Evolutionary conservation across 495 filamentous ascomycete genomes (phyloP), one percentile per base, ranked within the genome.

Genomic region (Aspergillus panamensis): DNA sequence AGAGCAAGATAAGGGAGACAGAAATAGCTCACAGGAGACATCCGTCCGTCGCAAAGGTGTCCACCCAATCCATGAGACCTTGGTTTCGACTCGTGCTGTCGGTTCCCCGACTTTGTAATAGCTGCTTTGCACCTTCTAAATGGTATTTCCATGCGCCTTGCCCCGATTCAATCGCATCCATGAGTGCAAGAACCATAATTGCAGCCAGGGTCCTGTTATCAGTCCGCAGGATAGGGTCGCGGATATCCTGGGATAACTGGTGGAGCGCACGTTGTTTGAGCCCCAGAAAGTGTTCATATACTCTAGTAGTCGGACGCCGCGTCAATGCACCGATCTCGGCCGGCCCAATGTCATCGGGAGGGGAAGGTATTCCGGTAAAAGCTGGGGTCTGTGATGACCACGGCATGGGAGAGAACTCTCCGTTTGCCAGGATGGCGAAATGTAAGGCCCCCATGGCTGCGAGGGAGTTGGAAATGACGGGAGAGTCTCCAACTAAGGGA

Each of bases 61-160:
- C 73, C 20, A 79, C 57, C 51, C 70, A 75, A 20, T 72, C 67
- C 16, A 76, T 65, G 7, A 75, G 69, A 2, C 60, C 57, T 45
- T 62, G 61, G n/a, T 66, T 59, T 6, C 56, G 52, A 8, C 19
- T 37, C 14, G 40, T n/a, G 12, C 55, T 53, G 35, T 58, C 64
- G 20, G 66, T 60, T 17, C 68, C 65, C 52, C 75, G 64, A 25
- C 55, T 66, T 37, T 66, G 65, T 8, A 79, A 53, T 6, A 79
- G 63, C 32, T 73, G 73, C 54, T 77, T 79, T 43, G 73, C 73
- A 2, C 76, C 76, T 62, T 79, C 74, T n/a, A 79, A 64, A 31
- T 79, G 76, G 55, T 73, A 73, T 55, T 72, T 79, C 76, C 76
- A 79, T 21, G 76, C 72, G 1, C 71, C 73, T 33, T 69, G 74